Conservation (phyloP, 768 basidiomycete genomes). For the Mycena capillaripes region DNA sequence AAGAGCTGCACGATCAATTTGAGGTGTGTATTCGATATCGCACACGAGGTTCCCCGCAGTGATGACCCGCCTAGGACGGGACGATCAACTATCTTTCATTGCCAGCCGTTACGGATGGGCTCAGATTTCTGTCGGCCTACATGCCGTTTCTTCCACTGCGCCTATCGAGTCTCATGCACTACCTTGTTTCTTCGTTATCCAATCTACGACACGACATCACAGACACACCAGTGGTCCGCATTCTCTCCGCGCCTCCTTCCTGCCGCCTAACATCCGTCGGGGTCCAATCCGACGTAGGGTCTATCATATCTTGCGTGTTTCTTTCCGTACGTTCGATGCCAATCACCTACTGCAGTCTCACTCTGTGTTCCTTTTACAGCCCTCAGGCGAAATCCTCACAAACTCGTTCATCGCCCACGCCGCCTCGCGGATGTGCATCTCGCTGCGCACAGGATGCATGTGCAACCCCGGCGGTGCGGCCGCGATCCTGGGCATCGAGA, state of each 20-base stretch:
- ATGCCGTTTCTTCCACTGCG: slow-evolving; percentile 84
- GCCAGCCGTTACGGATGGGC: slow-evolving; percentile 80
- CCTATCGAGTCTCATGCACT: slow-evolving; percentile 75
- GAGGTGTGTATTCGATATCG: slow-evolving; percentile 63
- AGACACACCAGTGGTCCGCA: slow-evolving; percentile 71
- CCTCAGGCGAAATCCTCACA: slow-evolving; percentile 75
- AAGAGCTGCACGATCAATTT: slow-evolving; percentile 77
- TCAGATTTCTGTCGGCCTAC: slow-evolving; percentile 83
- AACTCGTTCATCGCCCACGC: slow-evolving; percentile 81
- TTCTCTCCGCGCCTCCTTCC: slow-evolving; percentile 74
- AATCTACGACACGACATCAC: slow-evolving; percentile 71
- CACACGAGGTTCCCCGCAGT: neutral
- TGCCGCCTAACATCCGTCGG: slow-evolving; percentile 68
- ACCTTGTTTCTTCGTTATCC: slow-evolving; percentile 67
- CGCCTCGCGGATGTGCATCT: slow-evolving; percentile 74
- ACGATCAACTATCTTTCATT: slow-evolving; percentile 86
- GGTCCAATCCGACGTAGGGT: slow-evolving; percentile 75
- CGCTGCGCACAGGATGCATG: slow-evolving; percentile 87
- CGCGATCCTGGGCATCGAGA: slow-evolving; percentile 75
- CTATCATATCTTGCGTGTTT: slow-evolving; percentile 72
- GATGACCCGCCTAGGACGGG: slow-evolving; percentile 71
- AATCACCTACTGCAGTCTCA: slow-evolving; percentile 4
- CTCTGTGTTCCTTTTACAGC: slow-evolving; percentile 51
- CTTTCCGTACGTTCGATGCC: slow-evolving; percentile 62
- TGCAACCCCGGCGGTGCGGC: slow-evolving; percentile 90